Base-by-base conservation (phyloP, 139 green algal species). In the Tetradesmus lagerheimii region DNA sequence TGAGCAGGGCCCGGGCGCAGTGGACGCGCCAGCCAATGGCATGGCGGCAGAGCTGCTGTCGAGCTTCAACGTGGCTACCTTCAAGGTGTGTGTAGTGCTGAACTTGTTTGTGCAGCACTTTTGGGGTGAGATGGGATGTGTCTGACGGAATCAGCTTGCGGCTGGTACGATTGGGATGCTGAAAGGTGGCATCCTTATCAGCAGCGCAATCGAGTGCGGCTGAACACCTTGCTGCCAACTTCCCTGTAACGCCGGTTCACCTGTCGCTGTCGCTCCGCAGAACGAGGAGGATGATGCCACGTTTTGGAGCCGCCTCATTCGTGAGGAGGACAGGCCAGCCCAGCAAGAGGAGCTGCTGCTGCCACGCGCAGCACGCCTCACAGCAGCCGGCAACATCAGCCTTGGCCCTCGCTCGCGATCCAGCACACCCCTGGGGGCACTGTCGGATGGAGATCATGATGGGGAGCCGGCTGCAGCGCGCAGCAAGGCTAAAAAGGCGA, bases 261-360 rank as follows among this genome's bases (percentile, higher is more conserved):
- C 15, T 80, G 31, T 39, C 8, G 4, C 35, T 83, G 29, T 83
- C 31, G 34, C 34, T 37, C 43, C 25, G 35, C 64, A 85, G 75
- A 93, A 92, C 47, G 94, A 94, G 64, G 98, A 99, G 87, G 96
- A 99, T 62, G 97, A 99, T 83, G 92, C 95, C 0, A 96, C 96
- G 6, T 99, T 99, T 88, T 99, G 97, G 97, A 96, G 92, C 88
- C 89, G 95, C 9, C 96, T 99, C 53, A 99, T 99, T 50, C 95
- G 96, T 15, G 89, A 94, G 45, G 76, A 93, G 15, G 88, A 97
- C 76, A 90, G 94, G 37, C 80, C 91, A 6, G 34, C 62, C 4
- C 89, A 92, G 14, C 80, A 90, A 15, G 92, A 95, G 34, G 80
- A 92, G 50, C 76, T 85, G 2, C 75, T 94, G 89, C 50, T 83